Percentiles rank a stretch among this genome's conserved stretches.
phyloP scores from a whole-genome alignment of 352 stramenopile genomes.

The Pythium folliculosum region DNA sequence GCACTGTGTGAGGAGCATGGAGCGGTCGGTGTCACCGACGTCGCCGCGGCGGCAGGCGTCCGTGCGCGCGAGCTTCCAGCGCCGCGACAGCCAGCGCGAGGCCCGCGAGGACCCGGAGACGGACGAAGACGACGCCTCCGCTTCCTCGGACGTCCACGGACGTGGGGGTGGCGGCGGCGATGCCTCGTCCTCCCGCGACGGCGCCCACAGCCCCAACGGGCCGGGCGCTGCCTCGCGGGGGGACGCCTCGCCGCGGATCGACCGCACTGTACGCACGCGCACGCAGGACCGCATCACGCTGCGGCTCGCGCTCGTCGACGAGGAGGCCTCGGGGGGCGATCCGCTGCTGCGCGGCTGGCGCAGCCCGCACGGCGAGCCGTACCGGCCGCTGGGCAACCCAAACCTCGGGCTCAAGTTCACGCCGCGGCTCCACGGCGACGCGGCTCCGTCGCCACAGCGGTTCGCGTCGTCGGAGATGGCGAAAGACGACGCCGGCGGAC shows the following conservation, averaged over 20 bases:
- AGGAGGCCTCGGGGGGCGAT: slow-evolving; percentile 18
- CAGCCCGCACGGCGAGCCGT: slow-evolving; percentile 71
- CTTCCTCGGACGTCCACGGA: not conserved
- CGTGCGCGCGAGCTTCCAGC: not conserved
- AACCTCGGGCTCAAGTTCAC: slow-evolving; percentile 71
- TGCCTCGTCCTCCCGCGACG: not conserved
- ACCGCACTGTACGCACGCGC: slow-evolving; percentile 54
- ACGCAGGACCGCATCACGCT: slow-evolving; percentile 61
- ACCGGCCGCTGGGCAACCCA: slow-evolving; percentile 64
- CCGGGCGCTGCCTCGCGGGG: not conserved
- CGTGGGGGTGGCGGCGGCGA: too few relatives aligned
- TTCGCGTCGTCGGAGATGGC: not conserved
- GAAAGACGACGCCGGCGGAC: slow-evolving; percentile 34
- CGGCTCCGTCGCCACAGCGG: slow-evolving; percentile 17
- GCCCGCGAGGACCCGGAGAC: not conserved
- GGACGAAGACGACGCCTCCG: not conserved
- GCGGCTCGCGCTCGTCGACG: not conserved
- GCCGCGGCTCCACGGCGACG: slow-evolving; percentile 43
- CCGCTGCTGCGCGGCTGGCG: slow-evolving; percentile 46
- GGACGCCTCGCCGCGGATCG: slow-evolving; percentile 18
- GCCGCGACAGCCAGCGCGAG: not conserved
- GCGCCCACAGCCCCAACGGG: not conserved
- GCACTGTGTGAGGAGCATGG: not conserved
- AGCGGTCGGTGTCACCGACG: not conserved
- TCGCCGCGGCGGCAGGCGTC: not conserved